Conservation (phyloP, 805 yeast genomes). For the Kodamaea jinghongensis region DNA sequence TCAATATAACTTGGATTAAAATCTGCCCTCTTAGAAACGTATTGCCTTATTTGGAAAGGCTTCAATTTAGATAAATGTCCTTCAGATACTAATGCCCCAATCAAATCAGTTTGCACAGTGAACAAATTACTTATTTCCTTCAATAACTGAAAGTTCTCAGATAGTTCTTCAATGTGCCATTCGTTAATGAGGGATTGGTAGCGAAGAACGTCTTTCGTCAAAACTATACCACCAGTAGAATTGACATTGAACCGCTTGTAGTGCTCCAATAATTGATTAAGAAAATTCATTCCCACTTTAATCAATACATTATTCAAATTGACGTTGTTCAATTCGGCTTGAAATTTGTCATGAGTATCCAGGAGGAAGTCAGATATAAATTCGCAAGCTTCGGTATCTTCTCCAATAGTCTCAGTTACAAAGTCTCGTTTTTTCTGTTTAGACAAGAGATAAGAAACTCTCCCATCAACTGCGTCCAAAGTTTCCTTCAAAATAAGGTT, state of each 20-base stretch:
- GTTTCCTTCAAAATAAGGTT: constrained; percentile 63
- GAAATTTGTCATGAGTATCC: constrained; percentile 39
- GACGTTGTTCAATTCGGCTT: constrained; percentile 30
- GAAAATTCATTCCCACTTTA: constrained; percentile 57
- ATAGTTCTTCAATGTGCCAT: constrained; percentile 61
- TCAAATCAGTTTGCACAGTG: constrained; percentile 77
- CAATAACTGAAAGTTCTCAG: constrained; percentile 64
- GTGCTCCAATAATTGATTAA: constrained; percentile 63
- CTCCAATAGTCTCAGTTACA: constrained; percentile 43
- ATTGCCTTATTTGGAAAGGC: constrained; percentile 59
- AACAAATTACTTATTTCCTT: constrained; percentile 82
- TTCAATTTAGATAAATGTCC: constrained; percentile 71
- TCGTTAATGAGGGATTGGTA: constrained; percentile 66
- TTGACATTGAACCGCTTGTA: constrained; percentile 73
- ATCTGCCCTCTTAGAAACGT: constrained; percentile 67
- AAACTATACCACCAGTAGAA: constrained; percentile 76
- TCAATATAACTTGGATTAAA: constrained; percentile 55
- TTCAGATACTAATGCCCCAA: constrained; percentile 75
- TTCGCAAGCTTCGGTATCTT: constrained; percentile 71
- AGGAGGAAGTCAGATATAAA: constrained; percentile 54
- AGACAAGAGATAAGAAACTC: constrained; percentile 46
- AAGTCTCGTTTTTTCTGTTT: constrained; percentile 79
- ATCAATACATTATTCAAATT: constrained; percentile 52
- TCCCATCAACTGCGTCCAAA: constrained; percentile 48
- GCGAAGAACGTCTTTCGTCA: constrained; percentile 78